These are phyloP conservation scores for Coemansia reversa DNA, from an alignment of 192 early-diverging fungal genomes.

Conservation along the genomic window DNA sequence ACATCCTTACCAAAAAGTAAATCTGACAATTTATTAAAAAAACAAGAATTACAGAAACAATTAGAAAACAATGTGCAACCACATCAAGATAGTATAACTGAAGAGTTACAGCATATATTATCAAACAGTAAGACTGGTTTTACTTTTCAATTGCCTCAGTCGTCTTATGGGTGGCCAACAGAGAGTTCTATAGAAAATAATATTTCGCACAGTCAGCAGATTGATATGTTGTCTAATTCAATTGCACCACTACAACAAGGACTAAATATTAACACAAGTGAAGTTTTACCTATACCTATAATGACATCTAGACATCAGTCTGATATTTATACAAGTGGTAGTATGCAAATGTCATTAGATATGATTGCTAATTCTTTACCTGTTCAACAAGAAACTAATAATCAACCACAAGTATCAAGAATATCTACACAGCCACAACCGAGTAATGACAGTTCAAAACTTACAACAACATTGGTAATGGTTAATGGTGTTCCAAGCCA, in stretches of 20 bases:
- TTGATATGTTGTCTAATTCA: not conserved
- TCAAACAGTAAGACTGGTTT: constrained; percentile 3
- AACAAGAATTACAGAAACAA: not conserved
- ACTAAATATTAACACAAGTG: not conserved
- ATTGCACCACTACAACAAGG: not conserved
- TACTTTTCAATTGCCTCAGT: constrained; percentile 23
- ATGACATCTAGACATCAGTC: not conserved
- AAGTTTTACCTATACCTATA: not conserved
- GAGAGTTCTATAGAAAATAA: not conserved
- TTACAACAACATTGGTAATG: constrained; percentile 34
- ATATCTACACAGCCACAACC: not conserved
- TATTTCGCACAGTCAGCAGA: not conserved
- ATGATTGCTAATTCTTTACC: not conserved
- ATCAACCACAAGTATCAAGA: not conserved
- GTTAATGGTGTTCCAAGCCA: constrained; percentile 36
- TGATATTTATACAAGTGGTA: not conserved
- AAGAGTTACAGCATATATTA: constrained; percentile 16
- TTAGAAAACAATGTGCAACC: not conserved
- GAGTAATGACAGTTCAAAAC: constrained; percentile 9
- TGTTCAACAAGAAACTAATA: not conserved
- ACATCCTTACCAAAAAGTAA: not conserved
- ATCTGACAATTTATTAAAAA: not conserved
- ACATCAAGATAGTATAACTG: not conserved
- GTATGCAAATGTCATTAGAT: not conserved
- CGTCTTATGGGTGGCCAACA: constrained; percentile 9